A percentile compares a stretch with the other conserved stretches of the same genome.
Conservation (phyloP, 2,329 filamentous ascomycete species). For the Alternaria rosae region DNA sequence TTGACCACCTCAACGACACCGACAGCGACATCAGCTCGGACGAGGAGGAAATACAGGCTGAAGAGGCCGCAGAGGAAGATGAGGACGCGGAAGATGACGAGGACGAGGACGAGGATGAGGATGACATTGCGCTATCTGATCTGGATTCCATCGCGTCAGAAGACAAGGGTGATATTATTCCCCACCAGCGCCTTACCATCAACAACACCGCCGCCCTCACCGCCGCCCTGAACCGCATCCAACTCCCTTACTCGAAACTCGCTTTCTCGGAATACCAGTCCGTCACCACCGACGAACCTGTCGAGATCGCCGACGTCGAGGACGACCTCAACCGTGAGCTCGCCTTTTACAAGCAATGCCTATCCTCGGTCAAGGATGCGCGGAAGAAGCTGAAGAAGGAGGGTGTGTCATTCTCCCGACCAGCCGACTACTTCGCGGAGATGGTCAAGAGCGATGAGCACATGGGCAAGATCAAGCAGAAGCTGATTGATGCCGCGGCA, state of each 20-base stretch:
- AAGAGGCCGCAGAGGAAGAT: conserved; percentile 43
- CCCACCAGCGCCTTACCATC: conserved; percentile 92
- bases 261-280: conserved; percentile 86
- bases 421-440: conserved; percentile 96
- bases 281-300: conserved; percentile 71
- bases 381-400: conserved; percentile 81
- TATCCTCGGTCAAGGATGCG: conserved; percentile 77
- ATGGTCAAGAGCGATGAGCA: conserved; percentile 99
- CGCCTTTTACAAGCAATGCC: conserved; percentile 89
- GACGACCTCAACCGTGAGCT: conserved; percentile 93
- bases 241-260: conserved; percentile 71
- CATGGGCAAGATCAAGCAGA: conserved; percentile 95
- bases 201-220: conserved; percentile 93
- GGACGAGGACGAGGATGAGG: conserved; percentile 61
- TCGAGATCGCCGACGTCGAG: conserved; percentile 80
- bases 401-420: conserved; percentile 83
- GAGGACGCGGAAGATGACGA: conserved; percentile 43
- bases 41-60: conserved; percentile 38
- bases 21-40: conserved; percentile 52
- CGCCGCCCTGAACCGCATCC: conserved; percentile 79
- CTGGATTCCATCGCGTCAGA: conserved; percentile 79
- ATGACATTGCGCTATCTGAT: conserved; percentile 87
- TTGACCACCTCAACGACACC: conserved; percentile 49
- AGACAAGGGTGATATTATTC: conserved; percentile 85
- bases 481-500: conserved; percentile 89